Base-by-base conservation (phyloP, 2,329 filamentous ascomycete genomes). In the Penicillium freii region DNA sequence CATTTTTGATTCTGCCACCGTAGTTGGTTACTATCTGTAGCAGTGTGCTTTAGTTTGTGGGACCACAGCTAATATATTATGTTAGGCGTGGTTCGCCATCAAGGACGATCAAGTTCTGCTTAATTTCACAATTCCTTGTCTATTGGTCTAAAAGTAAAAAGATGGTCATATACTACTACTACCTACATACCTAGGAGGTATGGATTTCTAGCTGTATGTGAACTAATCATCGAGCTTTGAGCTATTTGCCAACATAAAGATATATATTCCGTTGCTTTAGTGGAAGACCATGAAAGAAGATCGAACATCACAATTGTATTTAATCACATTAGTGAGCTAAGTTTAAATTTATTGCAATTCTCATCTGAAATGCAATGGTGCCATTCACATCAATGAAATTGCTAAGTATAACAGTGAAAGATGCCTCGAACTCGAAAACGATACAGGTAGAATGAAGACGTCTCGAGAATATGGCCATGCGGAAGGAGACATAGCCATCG, bases 361-460 rank as follows among this genome's bases (percentile, higher is more conserved):
- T 17, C 33, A 39, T 47, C 21, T 29, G 33, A 33, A 52, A 56
- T 43, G 45, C 29, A 60, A 51, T 13, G 45, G 27, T 58, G 53
- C 49, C 49, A 31, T 60, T 53, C 56, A 62, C 62, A 64, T 59
- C 52, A 57, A 60, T 63, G 56, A 43, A 51, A 65, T 62, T 64
- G 48, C 21, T 33, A 57, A 54, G 49, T 40, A 59, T 56, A 58
- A 57, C n/a, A 52, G 48, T 43, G 42, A 54, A 59, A 58, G 27
- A 58, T 61, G 61, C 58, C 56, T 61, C 50, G 25, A 60, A 54
- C 40, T 58, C 51, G 23, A 59, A 62, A 56, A 60, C 33, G 43
- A 57, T 53, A 57, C 54, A 53, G 29, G 48, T 58, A 61, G 55
- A 64, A 48, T 38, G 40, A 44, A 56, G 38, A 46, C 9, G 34